These are phyloP conservation scores for Nemania abortiva DNA, from an alignment of 2,329 filamentous ascomycete species.

Conservation along the genomic window DNA sequence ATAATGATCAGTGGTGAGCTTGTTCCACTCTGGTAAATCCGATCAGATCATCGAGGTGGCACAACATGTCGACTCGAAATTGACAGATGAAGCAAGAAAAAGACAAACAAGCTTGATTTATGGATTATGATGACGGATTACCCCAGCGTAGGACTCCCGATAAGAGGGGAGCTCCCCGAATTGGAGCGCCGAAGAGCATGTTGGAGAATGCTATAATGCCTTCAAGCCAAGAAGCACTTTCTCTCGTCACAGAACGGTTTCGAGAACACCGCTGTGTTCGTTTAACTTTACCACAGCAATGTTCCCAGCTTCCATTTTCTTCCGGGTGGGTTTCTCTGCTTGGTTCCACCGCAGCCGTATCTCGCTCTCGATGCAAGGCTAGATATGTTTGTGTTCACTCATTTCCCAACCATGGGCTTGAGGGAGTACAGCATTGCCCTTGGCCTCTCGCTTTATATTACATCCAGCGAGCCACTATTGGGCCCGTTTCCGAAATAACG, in stretches of 20 bases:
- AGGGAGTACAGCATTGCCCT: not conserved
- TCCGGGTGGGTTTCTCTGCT: not conserved
- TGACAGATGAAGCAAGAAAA: not conserved
- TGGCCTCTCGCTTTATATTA: not conserved
- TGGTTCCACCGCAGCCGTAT: not conserved
- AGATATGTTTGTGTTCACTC: not conserved
- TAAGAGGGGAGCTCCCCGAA: slow-evolving; percentile 1
- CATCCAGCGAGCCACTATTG: not conserved
- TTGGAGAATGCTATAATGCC: not conserved
- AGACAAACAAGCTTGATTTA: slow-evolving; percentile 1
- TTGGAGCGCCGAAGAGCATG: not conserved
- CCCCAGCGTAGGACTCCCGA: not conserved
- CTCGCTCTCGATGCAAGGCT: not conserved
- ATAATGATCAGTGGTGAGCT: not conserved
- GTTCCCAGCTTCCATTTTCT: not conserved
- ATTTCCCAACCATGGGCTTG: not conserved
- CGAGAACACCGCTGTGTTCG: not conserved
- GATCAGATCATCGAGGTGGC: slow-evolving; percentile 33
- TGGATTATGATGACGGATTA: not conserved
- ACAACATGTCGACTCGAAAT: slow-evolving; percentile 13
- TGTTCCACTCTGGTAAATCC: slow-evolving; percentile 4
- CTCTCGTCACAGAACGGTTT: not conserved
- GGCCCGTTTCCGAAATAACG: not conserved
- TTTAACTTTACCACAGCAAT: not conserved
- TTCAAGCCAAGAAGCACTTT: not conserved